Evolutionary conservation across 2,329 filamentous ascomycete genomes (phyloP), one percentile per base, ranked within the genome.

Genomic region (Fusarium globosum): DNA sequence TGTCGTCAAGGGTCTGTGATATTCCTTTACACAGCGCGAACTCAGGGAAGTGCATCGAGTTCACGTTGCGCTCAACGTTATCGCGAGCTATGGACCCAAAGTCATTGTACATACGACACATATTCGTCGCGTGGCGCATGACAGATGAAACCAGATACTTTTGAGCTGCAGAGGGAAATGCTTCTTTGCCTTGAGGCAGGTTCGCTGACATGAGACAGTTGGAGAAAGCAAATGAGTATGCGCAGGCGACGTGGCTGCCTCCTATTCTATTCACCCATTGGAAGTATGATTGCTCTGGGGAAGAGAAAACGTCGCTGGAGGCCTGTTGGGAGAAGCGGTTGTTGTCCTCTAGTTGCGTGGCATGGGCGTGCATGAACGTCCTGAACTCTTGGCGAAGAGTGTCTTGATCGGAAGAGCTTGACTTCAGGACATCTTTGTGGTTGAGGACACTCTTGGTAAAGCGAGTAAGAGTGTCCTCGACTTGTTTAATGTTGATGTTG

Each of bases 71-170:
- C 36, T 64, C 61, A 0, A 36, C 23, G 2, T 39, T 33, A 21
- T 64, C 61, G 8, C 61, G 61, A 39, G 11, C 12, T 1, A 59
- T 23, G 1, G 61, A 59, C 1, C 61, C 61, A 38, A 36, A 64
- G 28, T 64, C 61, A 9, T 64, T 64, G 43, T 64, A 64, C 16
- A 64, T 64, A 16, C 61, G 61, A 28, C 61, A 64, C 42, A 43
- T 49, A 0, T 30, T 49, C 6, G 53, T 64, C 7, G 53, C 33
- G 8, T 43, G 38, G 1, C 52, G 52, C n/a, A 64, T 45, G 6
- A 38, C 7, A 38, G 36, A 21, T 2, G 52, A 10, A 43, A 28
- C 16, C 0, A 64, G n/a, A 30, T 64, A 64, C 10, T 64, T 64
- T 18, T 64, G 52, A 12, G 28, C 6, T 20, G 1, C 20, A 1